These are phyloP conservation scores for Hemisphaericaspora subhashii DNA, from an alignment of 1,139 yeast genomes.

Conservation along the genomic window DNA sequence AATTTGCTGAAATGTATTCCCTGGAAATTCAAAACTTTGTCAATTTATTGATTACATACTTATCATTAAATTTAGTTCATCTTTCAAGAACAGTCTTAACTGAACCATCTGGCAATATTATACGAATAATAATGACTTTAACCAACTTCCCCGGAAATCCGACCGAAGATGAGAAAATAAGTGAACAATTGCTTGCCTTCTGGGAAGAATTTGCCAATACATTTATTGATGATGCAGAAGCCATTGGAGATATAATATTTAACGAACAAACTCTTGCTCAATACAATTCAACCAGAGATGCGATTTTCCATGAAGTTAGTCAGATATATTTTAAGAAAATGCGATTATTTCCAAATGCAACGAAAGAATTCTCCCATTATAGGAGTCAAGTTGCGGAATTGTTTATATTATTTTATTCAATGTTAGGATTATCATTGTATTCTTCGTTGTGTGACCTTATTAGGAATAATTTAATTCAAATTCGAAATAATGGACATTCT, in stretches of 20 bases:
- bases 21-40: slow-evolving; percentile 51
- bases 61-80: slow-evolving; percentile 52
- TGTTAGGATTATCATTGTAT: slow-evolving; percentile 59
- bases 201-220: slow-evolving; percentile 79
- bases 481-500: neutral
- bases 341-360: slow-evolving; percentile 25
- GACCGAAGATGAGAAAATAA: slow-evolving; percentile 63
- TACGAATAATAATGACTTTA: slow-evolving; percentile 54
- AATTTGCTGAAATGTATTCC: slow-evolving; percentile 31
- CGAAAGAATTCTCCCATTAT: slow-evolving; percentile 59
- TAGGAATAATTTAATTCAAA: slow-evolving; percentile 19
- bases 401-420: slow-evolving; percentile 66
- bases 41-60: slow-evolving; percentile 50
- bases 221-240: slow-evolving; percentile 54
- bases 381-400: slow-evolving; percentile 76
- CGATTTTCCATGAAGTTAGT: slow-evolving; percentile 47
- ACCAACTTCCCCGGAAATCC: slow-evolving; percentile 65
- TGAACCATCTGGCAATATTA: slow-evolving; percentile 36
- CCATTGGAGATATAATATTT: slow-evolving; percentile 29
- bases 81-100: slow-evolving; percentile 48
- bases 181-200: slow-evolving; percentile 68
- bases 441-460: slow-evolving; percentile 49
- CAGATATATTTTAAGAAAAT: slow-evolving; percentile 64
- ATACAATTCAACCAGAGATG: slow-evolving; percentile 31
- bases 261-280: slow-evolving; percentile 15